Evolutionary conservation across 1,284 basidiomycete species (phyloP), one percentile per base, ranked within the genome.

Genomic region (Trichosporon faecale): DNA sequence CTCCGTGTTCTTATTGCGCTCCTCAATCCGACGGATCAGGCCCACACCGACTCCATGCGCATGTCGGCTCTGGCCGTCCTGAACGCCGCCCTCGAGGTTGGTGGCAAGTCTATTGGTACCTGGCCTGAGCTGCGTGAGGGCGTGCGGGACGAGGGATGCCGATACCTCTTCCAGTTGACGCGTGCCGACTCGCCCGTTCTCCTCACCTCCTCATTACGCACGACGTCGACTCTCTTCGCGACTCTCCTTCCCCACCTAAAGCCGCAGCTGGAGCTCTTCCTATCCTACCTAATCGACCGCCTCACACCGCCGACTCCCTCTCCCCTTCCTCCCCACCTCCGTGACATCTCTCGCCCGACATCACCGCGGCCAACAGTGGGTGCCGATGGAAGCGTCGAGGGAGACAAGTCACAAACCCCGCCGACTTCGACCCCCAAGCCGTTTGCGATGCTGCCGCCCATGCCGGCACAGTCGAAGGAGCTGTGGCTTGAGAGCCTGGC

Each of bases 11-110:
- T 99, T 64, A 90, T 98, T 76, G 95, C 96, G 73, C 91, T 99
- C 25, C 87, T 99, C 29, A 95, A 99, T 81, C 97, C 97, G 18
- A 91, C 89, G 76, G 95, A 97, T 78, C 90, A 93, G 74, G 90
- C 95, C 68, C 96, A 99, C 81, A 98, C 97, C 4, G 95, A 98
- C 81, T 94, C 95, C 3, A 98, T 97, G 76, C 90, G 97, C 6
- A 86, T 98, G 12, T 91, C 93, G 63, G 92, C 95, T 0, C 87
- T 99, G 37, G 88, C 91, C 0, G 91, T 97, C 67, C 87, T 99
- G 65, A 95, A 94, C 77, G 87, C 91, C n/a, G 90, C 93, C 0
- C 89, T 99, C 72, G 95, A 98, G 83, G 89, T 91, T 35, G 88
- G 92, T 8, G 95, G 95, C 3, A 82, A 86, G 21, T 88, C 87